Percentiles rank a stretch among this genome's conserved stretches.
phyloP scores from a whole-genome alignment of 2,329 filamentous ascomycete genomes.

The Talaromyces verruculosus region DNA sequence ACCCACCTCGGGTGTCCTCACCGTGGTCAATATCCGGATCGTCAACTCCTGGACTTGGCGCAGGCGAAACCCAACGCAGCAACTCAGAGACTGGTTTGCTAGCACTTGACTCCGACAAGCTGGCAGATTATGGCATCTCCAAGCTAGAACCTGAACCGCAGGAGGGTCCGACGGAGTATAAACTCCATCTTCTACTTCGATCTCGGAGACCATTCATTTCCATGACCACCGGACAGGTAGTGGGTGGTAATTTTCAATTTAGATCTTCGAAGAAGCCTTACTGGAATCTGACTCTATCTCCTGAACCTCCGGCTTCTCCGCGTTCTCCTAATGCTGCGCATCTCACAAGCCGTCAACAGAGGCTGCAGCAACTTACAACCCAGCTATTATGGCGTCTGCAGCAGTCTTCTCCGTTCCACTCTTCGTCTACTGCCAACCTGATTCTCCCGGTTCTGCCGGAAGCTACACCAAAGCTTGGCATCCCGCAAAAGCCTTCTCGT shows the following conservation, averaged over 20 bases:
- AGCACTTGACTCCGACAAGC: constrained; percentile 40
- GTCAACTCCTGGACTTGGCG: constrained; percentile 37
- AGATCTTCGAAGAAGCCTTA: constrained; percentile 29
- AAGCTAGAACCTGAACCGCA: constrained; percentile 88
- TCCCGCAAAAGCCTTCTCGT: constrained; percentile 54
- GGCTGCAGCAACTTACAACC: constrained; percentile 88
- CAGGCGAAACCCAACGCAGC: constrained; percentile 29
- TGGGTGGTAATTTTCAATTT: constrained; percentile 55
- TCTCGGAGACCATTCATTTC: constrained; percentile 71
- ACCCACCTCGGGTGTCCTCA: constrained; percentile 82
- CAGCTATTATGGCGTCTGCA: constrained; percentile 93
- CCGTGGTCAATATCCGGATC: constrained; percentile 72
- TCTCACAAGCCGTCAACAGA: constrained; percentile 72
- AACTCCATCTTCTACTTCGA: constrained; percentile 82
- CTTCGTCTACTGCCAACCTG: constrained; percentile 71
- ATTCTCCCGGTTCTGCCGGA: constrained; percentile 75
- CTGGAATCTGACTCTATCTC: constrained; percentile 33
- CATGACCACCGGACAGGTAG: constrained; percentile 64
- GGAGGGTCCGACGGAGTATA: constrained; percentile 93
- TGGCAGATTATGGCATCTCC: constrained; percentile 64
- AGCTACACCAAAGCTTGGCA: constrained; percentile 57
- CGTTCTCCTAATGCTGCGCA: constrained; percentile 49
- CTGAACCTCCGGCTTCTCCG: constrained; percentile 1
- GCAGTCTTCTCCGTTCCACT: constrained; percentile 89
- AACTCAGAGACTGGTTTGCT: constrained; percentile 40